Base-by-base conservation (phyloP, 2,329 filamentous ascomycete species). In the Verticillium tricorpus region DNA sequence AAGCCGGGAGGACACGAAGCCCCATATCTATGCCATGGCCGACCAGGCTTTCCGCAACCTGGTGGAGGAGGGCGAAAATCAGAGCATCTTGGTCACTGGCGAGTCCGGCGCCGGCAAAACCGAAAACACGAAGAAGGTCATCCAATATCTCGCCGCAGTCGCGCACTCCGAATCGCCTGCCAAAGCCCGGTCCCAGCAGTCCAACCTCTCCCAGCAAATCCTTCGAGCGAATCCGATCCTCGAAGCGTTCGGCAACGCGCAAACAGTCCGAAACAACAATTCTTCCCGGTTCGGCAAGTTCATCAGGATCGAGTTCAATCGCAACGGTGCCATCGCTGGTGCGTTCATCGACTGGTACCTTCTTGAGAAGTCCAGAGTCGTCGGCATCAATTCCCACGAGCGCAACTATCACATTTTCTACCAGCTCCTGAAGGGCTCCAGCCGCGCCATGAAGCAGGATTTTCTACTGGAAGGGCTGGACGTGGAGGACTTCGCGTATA, bases 291-390 rank as follows among this genome's bases (percentile, higher is more conserved):
- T 99, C 71, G 95, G 95, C 72, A 99, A 99, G 75, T 99, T 99
- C 71, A 99, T 99, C 72, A 86, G 96, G 58, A 99, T 99, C 71
- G 93, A 97, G 72, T 97, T 99, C 76, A 92, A 88, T 37, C 85
- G 91, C 28, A 86, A 86, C 39, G 96, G 96, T 32, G 90, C 95
- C 60, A 99, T 99, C 67, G 91, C 91, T 4, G 96, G 96, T 39
- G 95, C 95, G 25, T 97, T 93, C 77, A 98, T 99, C 67, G 93
- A 99, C 74, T 99, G 95, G 95, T 99, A 98, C 76, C 82, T 99
- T 0, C 80, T 99, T 15, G 95, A 99, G 72, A 99, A 99, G 76
- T 99, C 95, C n/a, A 87, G 95, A 68, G 95, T 99, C 8, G 94
- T 99, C 22, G 89, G 89, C 52, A 86, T 97, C 64, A 97, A 96